A percentile compares a stretch with the other conserved stretches of the same genome.
phyloP scores from a whole-genome alignment of 2,329 filamentous ascomycete species.

The Ramularia endophylla region DNA sequence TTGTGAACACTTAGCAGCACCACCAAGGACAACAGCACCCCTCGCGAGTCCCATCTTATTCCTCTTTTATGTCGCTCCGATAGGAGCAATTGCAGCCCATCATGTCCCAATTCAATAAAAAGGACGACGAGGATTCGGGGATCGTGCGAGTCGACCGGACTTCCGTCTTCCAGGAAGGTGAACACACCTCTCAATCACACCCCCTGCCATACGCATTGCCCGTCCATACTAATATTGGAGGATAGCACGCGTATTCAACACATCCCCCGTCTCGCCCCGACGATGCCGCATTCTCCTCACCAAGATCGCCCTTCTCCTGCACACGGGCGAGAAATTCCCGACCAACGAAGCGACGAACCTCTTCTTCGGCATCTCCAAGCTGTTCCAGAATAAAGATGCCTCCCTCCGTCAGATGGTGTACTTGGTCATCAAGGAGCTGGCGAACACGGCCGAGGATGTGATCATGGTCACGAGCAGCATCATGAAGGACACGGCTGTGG shows the following conservation, averaged over 20 bases:
- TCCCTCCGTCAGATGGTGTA: constrained; percentile 98
- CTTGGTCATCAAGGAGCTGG: constrained; percentile 95
- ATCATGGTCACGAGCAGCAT: constrained; percentile 99
- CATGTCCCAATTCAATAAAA: constrained; percentile 93
- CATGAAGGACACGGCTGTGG: constrained; percentile 98
- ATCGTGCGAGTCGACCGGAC: constrained; percentile 97
- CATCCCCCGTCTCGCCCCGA: constrained; percentile 90
- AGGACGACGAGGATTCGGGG: constrained; percentile 94
- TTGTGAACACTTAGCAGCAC: constrained; percentile 1
- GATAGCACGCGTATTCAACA: constrained; percentile 93
- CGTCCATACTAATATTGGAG: neutral
- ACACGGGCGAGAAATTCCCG: constrained; percentile 95
- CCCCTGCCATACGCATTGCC: constrained; percentile 1
- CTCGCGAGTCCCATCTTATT: neutral
- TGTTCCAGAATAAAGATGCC: constrained; percentile 99
- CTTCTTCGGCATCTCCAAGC: constrained; percentile 98
- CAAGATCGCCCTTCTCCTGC: constrained; percentile 93
- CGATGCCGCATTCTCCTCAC: constrained; percentile 96
- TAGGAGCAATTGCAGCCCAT: constrained; percentile 14
- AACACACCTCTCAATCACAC: constrained; percentile 26
- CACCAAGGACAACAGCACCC: neutral
- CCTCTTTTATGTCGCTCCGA: constrained; percentile 16
- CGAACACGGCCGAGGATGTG: constrained; percentile 91
- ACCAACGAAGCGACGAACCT: constrained; percentile 96
- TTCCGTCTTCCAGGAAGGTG: constrained; percentile 98